phyloP scores from a whole-genome alignment of 331 rosid genomes.

The Cydonia oblonga region DNA sequence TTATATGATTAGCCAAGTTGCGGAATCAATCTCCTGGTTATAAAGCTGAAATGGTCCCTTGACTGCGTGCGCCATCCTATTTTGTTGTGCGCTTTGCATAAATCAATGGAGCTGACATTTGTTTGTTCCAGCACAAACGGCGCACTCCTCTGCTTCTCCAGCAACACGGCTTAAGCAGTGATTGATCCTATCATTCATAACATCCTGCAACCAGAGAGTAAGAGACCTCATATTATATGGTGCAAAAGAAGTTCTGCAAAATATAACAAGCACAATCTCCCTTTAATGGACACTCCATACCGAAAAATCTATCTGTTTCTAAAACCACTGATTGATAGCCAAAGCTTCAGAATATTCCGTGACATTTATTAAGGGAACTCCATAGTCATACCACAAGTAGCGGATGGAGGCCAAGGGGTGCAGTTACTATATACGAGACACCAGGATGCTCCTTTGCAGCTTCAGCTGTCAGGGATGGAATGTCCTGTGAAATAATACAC shows the following conservation, averaged over 20 bases:
- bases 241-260: not conserved
- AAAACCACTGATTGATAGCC: not conserved
- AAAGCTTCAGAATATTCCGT: not conserved
- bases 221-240: not conserved
- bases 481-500: conserved; percentile 46
- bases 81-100: not conserved
- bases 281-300: not conserved
- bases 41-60: not conserved
- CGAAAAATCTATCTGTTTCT: not conserved
- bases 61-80: not conserved
- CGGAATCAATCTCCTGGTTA: not conserved
- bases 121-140: conserved; percentile 74
- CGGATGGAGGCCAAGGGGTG: conserved; percentile 85
- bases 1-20: not conserved
- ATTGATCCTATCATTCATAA: conserved; percentile 64
- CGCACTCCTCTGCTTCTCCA: conserved; percentile 69
- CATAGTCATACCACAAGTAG: conserved; percentile 59
- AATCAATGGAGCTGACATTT: conserved; percentile 57
- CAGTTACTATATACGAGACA: conserved; percentile 60
- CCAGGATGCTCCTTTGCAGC: conserved; percentile 82
- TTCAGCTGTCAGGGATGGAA: conserved; percentile 76
- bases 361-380: not conserved
- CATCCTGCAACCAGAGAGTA: conserved; percentile 58
- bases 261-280: not conserved
- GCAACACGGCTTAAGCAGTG: conserved; percentile 66